Evolutionary conservation across 495 filamentous ascomycete genomes (phyloP), one percentile per base, ranked within the genome.

Genomic region (Articulospora tetracladia): DNA sequence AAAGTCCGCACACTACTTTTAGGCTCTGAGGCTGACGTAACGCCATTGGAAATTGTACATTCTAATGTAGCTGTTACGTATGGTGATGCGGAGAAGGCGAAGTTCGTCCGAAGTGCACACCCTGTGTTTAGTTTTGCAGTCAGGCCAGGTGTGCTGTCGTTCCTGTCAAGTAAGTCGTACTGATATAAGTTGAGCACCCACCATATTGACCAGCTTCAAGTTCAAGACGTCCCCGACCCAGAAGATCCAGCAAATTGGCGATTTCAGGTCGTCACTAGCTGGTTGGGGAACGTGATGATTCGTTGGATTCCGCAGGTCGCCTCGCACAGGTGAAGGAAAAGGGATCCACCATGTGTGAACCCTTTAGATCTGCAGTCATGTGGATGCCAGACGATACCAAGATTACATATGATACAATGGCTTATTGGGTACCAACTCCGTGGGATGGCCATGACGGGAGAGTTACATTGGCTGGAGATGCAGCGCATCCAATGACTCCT

Each of bases 401-500:
- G 24, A 67, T 83, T n/a, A 65, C 67, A n/a, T 69, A 66, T 24
- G 64, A 68, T 49, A 57, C 66, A 22, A 69, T 76, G 23, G 66
- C 61, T 15, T 74, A 74, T 55, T 81, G 77, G 78, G 69, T 72
- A 25, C 61, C 73, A 0, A 62, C 62, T 17, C 47, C 62, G 1
- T 85, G 77, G 75, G 74, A 85, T 65, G 83, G 77, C 50, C 68
- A 64, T 2, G 69, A 61, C 0, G 78, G 83, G 1, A 65, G 73
- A 26, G 72, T 83, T 0, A 80, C 80, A 0, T 53, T 87, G 24
- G 75, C 79, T 7, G 84, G 85, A 6, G 86, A 88, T 69, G 83
- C 84, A 0, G 76, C 82, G 10, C 85, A 89, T 70, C 74, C 83
- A 1, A 87, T 88, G 85, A 75, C 79, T 0, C 81, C 79, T 58